Evolutionary conservation across 306 rosid species (phyloP).

Genomic region (Acacia acuminata): DNA sequence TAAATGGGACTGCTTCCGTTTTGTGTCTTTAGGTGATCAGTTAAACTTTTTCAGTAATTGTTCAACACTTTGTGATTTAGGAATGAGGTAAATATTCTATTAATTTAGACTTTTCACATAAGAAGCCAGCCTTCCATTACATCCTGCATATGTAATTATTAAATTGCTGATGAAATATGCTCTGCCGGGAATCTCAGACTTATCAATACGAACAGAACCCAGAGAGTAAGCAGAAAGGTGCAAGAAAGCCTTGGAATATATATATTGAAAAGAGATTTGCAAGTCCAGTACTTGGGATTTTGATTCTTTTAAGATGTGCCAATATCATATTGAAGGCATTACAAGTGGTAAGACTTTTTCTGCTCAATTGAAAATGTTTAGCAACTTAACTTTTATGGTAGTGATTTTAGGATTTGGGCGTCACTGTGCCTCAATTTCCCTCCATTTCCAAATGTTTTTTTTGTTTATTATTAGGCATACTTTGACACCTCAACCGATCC

Average conservation of each 20-base stretch:
- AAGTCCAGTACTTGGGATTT: no score
- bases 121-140: not conserved
- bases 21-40: no score
- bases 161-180: constrained; percentile 11
- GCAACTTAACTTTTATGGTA: not conserved
- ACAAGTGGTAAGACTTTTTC: not conserved
- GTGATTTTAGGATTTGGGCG: no score
- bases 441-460: no score
- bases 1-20: not conserved
- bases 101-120: not conserved
- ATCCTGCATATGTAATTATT: no score
- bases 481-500: no score
- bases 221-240: constrained; percentile 65
- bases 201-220: constrained; percentile 57
- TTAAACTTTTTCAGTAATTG: no score
- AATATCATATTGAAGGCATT: not conserved
- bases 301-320: not conserved
- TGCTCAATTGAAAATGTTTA: not conserved
- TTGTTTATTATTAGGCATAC: no score
- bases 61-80: not conserved
- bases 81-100: not conserved
- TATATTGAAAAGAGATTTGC: constrained; percentile 13
- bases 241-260: constrained; percentile 53
- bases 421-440: no score
- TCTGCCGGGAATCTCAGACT: constrained; percentile 58